Base-by-base conservation (phyloP, 148 eudicot species). In the Diospyros kaki region DNA sequence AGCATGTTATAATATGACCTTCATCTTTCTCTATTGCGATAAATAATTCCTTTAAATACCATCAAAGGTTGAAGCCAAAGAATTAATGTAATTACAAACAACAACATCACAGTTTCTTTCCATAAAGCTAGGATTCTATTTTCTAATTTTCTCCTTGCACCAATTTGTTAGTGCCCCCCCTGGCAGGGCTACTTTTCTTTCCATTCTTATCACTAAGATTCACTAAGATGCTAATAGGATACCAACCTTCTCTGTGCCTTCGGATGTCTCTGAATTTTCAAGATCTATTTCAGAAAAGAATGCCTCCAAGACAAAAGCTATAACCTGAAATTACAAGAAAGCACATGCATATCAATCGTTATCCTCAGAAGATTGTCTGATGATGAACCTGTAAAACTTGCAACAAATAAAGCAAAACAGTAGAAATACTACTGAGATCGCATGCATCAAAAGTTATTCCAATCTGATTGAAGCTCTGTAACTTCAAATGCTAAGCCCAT, bases 241-340 rank as follows among this genome's bases (percentile, higher is more conserved):
- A 54, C 58, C 58, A 54, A 54, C 58, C 58, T 54, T 54, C 58
- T 3, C 11, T 3, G 58, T 3, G 58, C 12, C 58, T 54, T 54
- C 58, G 12, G 13, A 8, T 54, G 11, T 54, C 11, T 54, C 58
- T 54, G 58, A 54, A 54, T 12, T 54, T 54, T 54, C 58, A 12
- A 54, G 13, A 8, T 54, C 58, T 14, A 54, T 54, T 54, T 54
- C 58, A 11, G 58, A 12, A 54, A 54, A 54, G 58, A 54, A 54
- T 54, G 58, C 58, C 13, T 54, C 58, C 58, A 54, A 54, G 58
- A 54, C 58, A 54, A 54, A 54, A 9, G 58, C 58, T 13, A 54
- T 14, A 54, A 54, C 58, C 58, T 54, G 90, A 77, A 75, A 80
- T 64, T 17, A 61, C 69, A 87, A 69, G 65, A 76, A 71, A 56